Evolutionary conservation across 352 stramenopile species (phyloP).

Genomic region (Phytophthora europaea): DNA sequence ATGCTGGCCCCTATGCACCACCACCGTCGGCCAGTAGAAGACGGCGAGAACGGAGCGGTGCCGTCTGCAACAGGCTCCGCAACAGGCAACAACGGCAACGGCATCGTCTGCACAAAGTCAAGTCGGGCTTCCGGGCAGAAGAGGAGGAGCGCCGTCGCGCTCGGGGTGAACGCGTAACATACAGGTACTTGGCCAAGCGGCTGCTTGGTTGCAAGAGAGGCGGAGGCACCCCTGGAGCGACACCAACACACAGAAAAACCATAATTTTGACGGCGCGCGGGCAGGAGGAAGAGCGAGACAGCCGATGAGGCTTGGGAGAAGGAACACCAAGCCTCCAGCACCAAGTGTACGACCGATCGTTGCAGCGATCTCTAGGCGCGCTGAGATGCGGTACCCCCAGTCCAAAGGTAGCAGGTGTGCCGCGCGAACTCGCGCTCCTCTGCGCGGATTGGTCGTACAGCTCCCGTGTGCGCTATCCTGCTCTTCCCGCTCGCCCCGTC

Average conservation of each 20-base stretch:
- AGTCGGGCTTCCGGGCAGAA: conserved; percentile 79
- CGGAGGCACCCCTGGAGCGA: conserved; percentile 28
- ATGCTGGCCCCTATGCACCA: conserved; percentile 28
- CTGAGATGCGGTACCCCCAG: conserved; percentile 31
- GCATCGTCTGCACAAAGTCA: conserved; percentile 63
- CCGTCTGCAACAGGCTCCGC: conserved; percentile 18
- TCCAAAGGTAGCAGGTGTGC: conserved; percentile 47
- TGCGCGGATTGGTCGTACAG: conserved; percentile 33
- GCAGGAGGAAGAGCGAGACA: conserved; percentile 22
- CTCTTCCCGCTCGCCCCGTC: conserved; percentile 23
- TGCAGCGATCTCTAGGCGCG: conserved; percentile 28
- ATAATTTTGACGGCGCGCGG: conserved; percentile 35
- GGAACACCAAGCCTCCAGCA: conserved; percentile 15
- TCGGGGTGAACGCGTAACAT: conserved; percentile 85
- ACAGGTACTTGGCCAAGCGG: conserved; percentile 16
- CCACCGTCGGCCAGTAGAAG: conserved; percentile 56
- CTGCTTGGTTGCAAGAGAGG: conserved; percentile 29
- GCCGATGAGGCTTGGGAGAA: conserved; percentile 16
- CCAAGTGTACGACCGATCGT: conserved; percentile 29
- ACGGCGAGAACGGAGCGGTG: conserved; percentile 29
- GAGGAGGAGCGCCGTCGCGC: conserved; percentile 77
- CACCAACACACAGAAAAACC: conserved; percentile 37
- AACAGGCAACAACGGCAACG: conserved; percentile 38
- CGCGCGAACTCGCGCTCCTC: conserved; percentile 15
- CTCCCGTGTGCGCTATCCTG: conserved; percentile 13